Base-by-base conservation (phyloP, 768 basidiomycete species). In the Terana coerulea region DNA sequence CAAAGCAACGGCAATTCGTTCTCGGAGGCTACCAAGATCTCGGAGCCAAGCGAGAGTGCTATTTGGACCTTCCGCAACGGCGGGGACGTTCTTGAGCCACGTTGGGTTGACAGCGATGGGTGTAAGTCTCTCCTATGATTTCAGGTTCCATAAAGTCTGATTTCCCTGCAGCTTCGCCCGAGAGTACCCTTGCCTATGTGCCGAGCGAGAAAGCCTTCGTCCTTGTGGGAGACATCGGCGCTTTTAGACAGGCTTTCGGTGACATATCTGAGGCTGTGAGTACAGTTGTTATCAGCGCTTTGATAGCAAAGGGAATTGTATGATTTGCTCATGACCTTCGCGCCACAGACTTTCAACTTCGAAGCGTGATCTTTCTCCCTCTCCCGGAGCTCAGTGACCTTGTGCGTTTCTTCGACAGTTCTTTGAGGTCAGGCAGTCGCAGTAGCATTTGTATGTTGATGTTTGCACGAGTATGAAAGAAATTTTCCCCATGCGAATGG, bases 31-130 rank as follows among this genome's bases (percentile, higher is more conserved):
- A 54, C 55, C 21, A 51, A 37, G 14, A 19, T 33, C 24, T 2
- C 45, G 30, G 59, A 50, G 35, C 29, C 37, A 19, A 47, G 40
- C 40, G 62, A 64, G 47, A 60, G 60, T 54, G 55, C 57, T 17
- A 52, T 64, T 33, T 64, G 62, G 62, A 41, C 35, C 31, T 43
- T 60, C 26, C 40, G 30, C 36, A 10, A 26, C n/a, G 41, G 49
- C 29, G 36, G 21, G 40, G 22, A 39, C 28, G 37, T 40, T 33
- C 50, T 61, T 22, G 11, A 29, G 10, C 49, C 58, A 29, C 53
- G 50, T 41, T 64, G 62, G 62, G 42, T 59, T 35, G 61, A 63
- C 53, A 21, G 48, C 10, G 60, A 63, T 48, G 56, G 59, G 5
- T 50, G 66, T 25, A 54, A 39, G 47, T 48, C 2, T 10, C 15